These are phyloP conservation scores for Candida sp. DNA, from an alignment of 1,139 yeast species.

Conservation along the genomic window DNA sequence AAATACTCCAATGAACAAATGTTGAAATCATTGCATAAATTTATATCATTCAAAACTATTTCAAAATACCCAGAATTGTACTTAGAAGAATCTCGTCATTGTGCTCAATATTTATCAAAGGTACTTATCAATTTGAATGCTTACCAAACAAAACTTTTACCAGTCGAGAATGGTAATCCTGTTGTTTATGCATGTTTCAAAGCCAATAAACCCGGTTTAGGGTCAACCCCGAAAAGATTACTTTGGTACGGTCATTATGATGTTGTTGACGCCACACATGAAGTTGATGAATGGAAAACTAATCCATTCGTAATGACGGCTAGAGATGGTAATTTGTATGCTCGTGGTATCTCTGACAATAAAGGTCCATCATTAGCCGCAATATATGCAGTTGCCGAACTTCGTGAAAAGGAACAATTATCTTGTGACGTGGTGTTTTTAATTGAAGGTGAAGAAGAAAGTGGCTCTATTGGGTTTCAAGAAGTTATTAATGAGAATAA, in stretches of 20 bases:
- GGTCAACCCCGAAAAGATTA: constrained; percentile 28
- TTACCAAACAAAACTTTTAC: constrained; percentile 57
- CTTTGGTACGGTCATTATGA: constrained; percentile 97
- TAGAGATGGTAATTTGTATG: constrained; percentile 81
- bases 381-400: constrained; percentile 79
- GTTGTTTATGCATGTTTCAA: constrained; percentile 73
- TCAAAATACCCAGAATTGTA: constrained; percentile 65
- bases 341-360: constrained; percentile 92
- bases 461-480: constrained; percentile 86
- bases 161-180: constrained; percentile 78
- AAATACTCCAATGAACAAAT: constrained; percentile 51
- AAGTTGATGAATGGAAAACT: constrained; percentile 63
- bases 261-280: constrained; percentile 63
- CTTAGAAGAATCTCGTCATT: constrained; percentile 78
- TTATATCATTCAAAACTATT: constrained; percentile 72
- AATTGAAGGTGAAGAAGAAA: constrained; percentile 94
- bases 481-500: constrained; percentile 52
- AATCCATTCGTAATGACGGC: constrained; percentile 78
- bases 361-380: constrained; percentile 95
- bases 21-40: constrained; percentile 55
- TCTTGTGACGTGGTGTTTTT: constrained; percentile 76
- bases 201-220: constrained; percentile 22
- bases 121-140: constrained; percentile 75
- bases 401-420: constrained; percentile 50
- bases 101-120: constrained; percentile 73